phyloP scores from a whole-genome alignment of 2,329 filamentous ascomycete genomes.

The Teratosphaeriaceae sp. region DNA sequence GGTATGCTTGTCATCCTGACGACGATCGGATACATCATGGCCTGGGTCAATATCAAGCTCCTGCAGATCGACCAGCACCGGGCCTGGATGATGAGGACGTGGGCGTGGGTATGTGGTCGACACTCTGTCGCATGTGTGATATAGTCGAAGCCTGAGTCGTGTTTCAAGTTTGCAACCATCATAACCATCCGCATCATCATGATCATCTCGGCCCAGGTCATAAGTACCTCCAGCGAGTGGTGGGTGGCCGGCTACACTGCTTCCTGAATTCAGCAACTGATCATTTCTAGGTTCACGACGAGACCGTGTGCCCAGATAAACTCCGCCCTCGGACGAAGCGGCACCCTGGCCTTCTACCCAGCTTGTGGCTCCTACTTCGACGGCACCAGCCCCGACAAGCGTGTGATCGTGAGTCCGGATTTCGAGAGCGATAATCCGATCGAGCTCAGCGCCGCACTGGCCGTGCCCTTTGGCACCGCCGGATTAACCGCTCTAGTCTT shows the following conservation, averaged over 20 bases:
- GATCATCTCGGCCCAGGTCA: slow-evolving; percentile 36
- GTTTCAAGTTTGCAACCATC: slow-evolving; percentile 34
- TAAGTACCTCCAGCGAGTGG: too few relatives aligned
- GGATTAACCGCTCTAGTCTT: slow-evolving; percentile 48
- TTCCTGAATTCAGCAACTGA: too few relatives aligned
- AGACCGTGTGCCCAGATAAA: slow-evolving; percentile 46
- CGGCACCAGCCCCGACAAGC: not conserved
- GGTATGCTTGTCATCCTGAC: slow-evolving; percentile 43
- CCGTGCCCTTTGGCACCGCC: slow-evolving; percentile 46
- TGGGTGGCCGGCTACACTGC: too few relatives aligned
- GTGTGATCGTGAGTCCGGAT: slow-evolving; percentile 32
- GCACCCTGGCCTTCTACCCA: slow-evolving; percentile 36
- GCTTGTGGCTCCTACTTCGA: slow-evolving; percentile 30
- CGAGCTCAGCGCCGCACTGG: slow-evolving; percentile 39
- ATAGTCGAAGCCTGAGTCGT: not conserved
- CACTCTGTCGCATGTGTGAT: not conserved
- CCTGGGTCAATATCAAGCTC: slow-evolving; percentile 52
- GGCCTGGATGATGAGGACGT: slow-evolving; percentile 54
- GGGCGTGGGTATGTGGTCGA: slow-evolving; percentile 26
- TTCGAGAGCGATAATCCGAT: slow-evolving; percentile 19
- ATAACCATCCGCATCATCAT: slow-evolving; percentile 48
- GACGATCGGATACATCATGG: slow-evolving; percentile 38
- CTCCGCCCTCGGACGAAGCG: slow-evolving; percentile 28
- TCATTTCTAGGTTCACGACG: slow-evolving; percentile 29
- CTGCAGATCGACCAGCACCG: slow-evolving; percentile 58